Base-by-base conservation (phyloP, 306 rosid genomes). In the Calophaca sinica region DNA sequence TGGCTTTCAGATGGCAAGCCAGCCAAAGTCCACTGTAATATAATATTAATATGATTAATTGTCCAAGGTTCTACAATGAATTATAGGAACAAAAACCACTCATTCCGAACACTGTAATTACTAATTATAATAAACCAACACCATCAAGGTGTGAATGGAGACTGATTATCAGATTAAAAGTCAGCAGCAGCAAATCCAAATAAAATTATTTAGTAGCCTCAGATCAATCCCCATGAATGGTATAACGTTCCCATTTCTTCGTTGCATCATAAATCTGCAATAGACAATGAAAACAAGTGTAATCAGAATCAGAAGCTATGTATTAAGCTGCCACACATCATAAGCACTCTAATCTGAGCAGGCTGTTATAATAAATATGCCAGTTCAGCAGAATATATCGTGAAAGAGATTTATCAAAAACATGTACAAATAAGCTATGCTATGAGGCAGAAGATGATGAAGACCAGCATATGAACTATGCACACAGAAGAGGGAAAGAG, bases 221-320 rank as follows among this genome's bases (percentile, higher is more conserved):
- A 59, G 75, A 68, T 89, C 80, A 89, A 60, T 89, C 94, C 33
- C 94, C 91, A n/a, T 89, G 91, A 77, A 83, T 87, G 62, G 88
- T 89, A 67, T 89, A 89, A 3, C 90, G 91, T 57, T 89, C 91
- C 91, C 91, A 89, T 73, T 82, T 89, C 86, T 5, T 89, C 4
- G 88, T 85, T 15, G 90, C 90, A 74, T 87, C 94, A 61, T 89
- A 87, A 59, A 88, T 72, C 89, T 87, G 81, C 59, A 49, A 76
- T 54, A 38, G 15, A 38, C 32, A 0, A 52, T 5, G 3, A 20
- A n/a, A 46, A 76, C 52, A 39, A 51, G 9, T 3, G 15, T 4
- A 20, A 10, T 52, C 54, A 42, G 26, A 75, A 71, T 53, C 65
- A 54, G 45, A 55, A 48, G 48, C 15, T 39, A 58, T 32, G 71